phyloP scores from a whole-genome alignment of 257 asterid species.

The Catharanthus roseus region DNA sequence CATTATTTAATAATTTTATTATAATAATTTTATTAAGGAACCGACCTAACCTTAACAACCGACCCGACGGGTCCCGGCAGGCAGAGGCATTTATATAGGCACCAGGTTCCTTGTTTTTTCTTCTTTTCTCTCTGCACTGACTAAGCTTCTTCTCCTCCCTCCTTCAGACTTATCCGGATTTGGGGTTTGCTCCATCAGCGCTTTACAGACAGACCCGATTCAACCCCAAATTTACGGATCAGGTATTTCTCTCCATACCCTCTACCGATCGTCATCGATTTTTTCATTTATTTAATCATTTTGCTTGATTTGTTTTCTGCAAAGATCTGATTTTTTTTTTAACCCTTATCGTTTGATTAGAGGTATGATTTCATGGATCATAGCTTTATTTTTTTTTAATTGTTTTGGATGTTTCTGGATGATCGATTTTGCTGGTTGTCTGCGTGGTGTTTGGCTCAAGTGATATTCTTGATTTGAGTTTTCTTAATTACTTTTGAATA shows the following conservation, averaged over 20 bases:
- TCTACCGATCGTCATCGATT: not conserved
- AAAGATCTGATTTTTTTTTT: not conserved
- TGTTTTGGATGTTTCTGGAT: not conserved
- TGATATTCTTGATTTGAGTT: too few species aligned
- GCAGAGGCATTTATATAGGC: constrained; percentile 1
- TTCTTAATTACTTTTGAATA: not conserved
- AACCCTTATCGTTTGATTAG: not conserved
- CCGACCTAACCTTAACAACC: constrained; percentile 5
- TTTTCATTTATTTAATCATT: not conserved
- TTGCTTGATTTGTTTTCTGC: not conserved
- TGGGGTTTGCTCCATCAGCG: constrained; percentile 20
- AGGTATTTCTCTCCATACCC: constrained; percentile 14
- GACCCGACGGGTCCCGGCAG: constrained; percentile 4
- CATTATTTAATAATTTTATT: too few species aligned
- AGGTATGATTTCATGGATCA: not conserved
- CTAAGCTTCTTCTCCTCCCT: not conserved
- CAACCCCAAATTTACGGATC: constrained; percentile 35
- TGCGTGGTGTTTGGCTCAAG: not conserved
- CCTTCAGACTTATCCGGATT: constrained; percentile 32
- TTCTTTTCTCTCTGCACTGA: constrained; percentile 4
- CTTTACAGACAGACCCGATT: constrained; percentile 4
- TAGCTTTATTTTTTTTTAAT: not conserved
- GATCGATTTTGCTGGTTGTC: not conserved
- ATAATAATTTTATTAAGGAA: too few species aligned
- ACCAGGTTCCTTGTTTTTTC: not conserved